Conservation (phyloP, 1,284 basidiomycete genomes). For the Cronartium quercuum region DNA sequence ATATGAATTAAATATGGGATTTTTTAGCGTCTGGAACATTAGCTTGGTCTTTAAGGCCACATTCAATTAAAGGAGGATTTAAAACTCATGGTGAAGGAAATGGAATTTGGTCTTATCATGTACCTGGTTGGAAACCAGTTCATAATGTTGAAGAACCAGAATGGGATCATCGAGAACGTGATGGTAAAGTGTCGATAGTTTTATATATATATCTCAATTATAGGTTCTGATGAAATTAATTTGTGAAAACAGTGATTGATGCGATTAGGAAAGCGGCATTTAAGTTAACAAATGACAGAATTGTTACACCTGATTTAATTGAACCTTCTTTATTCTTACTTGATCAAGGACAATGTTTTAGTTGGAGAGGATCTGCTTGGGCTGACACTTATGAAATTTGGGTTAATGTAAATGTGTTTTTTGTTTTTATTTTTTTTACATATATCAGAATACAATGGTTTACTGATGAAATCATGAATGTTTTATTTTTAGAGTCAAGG, state of each 20-base stretch:
- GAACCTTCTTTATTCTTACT: slow-evolving; percentile 10
- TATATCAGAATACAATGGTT: neutral
- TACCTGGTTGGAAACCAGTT: slow-evolving; percentile 33
- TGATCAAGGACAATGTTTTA: slow-evolving; percentile 19
- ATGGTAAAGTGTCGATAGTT: no score
- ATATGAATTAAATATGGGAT: neutral
- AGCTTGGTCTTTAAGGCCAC: slow-evolving; percentile 47
- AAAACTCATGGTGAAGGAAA: slow-evolving; percentile 47
- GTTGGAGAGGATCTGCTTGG: slow-evolving; percentile 35
- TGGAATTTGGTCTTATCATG: slow-evolving; percentile 46
- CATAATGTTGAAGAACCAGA: slow-evolving; percentile 3
- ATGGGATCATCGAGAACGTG: slow-evolving; percentile 37
- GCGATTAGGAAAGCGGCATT: slow-evolving; percentile 27
- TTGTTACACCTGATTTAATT: neutral
- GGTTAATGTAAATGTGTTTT: neutral
- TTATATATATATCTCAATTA: neutral
- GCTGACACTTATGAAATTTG: slow-evolving; percentile 31
- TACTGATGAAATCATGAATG: neutral
- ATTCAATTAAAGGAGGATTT: slow-evolving; percentile 46
- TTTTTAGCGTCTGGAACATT: slow-evolving; percentile 39
- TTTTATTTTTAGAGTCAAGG: neutral
- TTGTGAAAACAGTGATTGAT: slow-evolving; percentile 5
- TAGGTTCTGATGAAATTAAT: neutral
- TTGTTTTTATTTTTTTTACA: neutral
- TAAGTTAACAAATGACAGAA: slow-evolving; percentile 16